Conservation (phyloP, 441 rosid species). For the Syzygium syzygioides region DNA sequence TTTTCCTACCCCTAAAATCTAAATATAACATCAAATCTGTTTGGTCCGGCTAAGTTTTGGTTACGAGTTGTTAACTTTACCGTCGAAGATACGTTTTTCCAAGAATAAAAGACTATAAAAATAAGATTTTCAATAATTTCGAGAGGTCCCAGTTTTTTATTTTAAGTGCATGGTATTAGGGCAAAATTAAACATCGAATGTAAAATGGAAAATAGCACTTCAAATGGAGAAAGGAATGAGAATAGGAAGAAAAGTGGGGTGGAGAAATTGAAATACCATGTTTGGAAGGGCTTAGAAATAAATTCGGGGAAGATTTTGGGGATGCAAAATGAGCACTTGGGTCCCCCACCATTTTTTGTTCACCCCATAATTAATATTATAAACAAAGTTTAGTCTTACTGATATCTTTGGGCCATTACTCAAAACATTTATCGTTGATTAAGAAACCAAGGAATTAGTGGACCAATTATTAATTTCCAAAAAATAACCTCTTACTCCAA, state of each 20-base stretch:
- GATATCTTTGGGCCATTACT: background rate
- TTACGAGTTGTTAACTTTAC: background rate
- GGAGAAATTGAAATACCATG: background rate
- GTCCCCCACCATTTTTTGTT: background rate
- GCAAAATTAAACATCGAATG: background rate
- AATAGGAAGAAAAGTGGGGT: background rate
- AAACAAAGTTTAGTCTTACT: background rate
- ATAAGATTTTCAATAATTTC: background rate
- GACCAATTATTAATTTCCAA: background rate
- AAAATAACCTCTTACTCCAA: background rate
- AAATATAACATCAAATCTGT: background rate
- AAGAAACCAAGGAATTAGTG: background rate
- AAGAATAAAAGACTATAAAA: background rate
- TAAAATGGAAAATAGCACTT: background rate
- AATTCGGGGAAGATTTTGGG: background rate
- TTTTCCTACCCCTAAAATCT: background rate
- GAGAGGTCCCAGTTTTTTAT: background rate
- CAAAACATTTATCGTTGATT: background rate
- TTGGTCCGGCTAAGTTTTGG: background rate
- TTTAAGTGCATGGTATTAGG: background rate
- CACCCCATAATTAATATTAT: background rate
- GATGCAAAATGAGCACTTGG: background rate
- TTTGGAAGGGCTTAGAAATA: background rate
- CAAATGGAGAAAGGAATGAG: background rate
- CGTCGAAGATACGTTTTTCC: background rate